Base-by-base conservation (phyloP, 2,329 filamentous ascomycete species). In the Mycocentrospora acerina region DNA sequence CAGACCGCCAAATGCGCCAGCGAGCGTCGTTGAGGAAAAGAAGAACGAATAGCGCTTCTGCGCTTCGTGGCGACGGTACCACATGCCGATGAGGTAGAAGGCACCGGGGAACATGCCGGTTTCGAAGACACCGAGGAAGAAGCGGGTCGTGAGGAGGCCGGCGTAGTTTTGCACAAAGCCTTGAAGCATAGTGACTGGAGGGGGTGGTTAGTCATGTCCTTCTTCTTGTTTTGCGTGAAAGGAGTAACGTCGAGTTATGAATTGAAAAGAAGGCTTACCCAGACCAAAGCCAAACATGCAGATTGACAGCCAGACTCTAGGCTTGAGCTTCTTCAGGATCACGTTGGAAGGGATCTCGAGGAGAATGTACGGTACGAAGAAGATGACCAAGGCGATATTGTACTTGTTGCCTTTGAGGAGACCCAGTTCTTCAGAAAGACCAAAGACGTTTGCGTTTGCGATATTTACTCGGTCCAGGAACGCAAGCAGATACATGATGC, bases 31-130 rank as follows among this genome's bases (percentile, higher is more conserved):
- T 18, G 79, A 88, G 58, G 80, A 83, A 74, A 97, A 97, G 76
- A 97, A 97, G 74, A 97, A 90, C 12, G 84, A 87, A 70, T 90
- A 96, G 19, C 93, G 83, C 59, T 89, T 88, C 69, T 97, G 91
- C 2, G 90, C 89, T 69, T 97, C 93, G 29, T 76, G 75, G 43
- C 91, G 82, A 43, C 84, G 83, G 57, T 97, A 98, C 90, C 87
- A 94, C 83, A 91, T 91, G 41, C 87, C 82, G 45, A 90, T 82
- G 7, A 90, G 71, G 59, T 90, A 86, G 60, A 86, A 78, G 4
- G 61, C 51, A 10, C 59, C 59, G 1, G 58, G 59, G n/a, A 88
- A 88, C 73, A 77, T 75, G 37, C 73, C 73, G 0, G 71, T 64
- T 36, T 72, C 74, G 40, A 73, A 73, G 2, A 79, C 42, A 7